Evolutionary conservation across 345 rosid genomes (phyloP), one percentile per base, ranked within the genome.

Genomic region (Sonneratia caseolaris): DNA sequence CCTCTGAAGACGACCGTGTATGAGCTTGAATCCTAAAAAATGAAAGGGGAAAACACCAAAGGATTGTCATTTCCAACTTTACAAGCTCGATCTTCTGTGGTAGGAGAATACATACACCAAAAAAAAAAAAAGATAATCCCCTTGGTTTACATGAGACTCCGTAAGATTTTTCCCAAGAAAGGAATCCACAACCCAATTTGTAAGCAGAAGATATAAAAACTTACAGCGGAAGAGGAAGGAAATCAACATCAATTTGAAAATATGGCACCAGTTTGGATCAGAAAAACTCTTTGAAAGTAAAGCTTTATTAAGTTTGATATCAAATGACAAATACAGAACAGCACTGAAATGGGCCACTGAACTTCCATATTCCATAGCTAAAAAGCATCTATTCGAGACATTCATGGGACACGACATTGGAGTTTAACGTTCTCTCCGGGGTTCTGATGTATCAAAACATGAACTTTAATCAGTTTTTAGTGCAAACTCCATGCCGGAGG

Each of bases 1-100:
- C 73, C 13, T 76, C 72, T 67, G 80, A 70, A 55, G 57, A 21
- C 6, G 79, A 72, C 65, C 75, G 74, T 27, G 73, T 75, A 70
- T 83, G 69, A 73, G 80, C 78, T 42, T 79, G 77, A 74, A 72
- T 74, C 86, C 91, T 87, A 73, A 37, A 78, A 72, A 77, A 78
- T 71, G 49, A 59, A 69, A 64, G 64, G 68, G 22, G 5, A 37
- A 57, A 69, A 49, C 35, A 68, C 19, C 61, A 55, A 7, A 24
- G 49, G 49, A 27, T 62, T 66, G 64, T 49, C 5, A 70, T 55
- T 73, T 67, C 49, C 70, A 42, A 49, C 56, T 69, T 32, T 49
- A 70, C 16, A 62, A 35, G 66, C 19, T 62, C 37, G 19, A 11
- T 32, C 22, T 57, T 53, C n/a, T 16, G 8, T 7, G 18, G 18